A percentile compares a stretch with the other conserved stretches of the same genome.
Conservation (phyloP, 1,139 yeast genomes). For the Kodamaea ohmeri region DNA sequence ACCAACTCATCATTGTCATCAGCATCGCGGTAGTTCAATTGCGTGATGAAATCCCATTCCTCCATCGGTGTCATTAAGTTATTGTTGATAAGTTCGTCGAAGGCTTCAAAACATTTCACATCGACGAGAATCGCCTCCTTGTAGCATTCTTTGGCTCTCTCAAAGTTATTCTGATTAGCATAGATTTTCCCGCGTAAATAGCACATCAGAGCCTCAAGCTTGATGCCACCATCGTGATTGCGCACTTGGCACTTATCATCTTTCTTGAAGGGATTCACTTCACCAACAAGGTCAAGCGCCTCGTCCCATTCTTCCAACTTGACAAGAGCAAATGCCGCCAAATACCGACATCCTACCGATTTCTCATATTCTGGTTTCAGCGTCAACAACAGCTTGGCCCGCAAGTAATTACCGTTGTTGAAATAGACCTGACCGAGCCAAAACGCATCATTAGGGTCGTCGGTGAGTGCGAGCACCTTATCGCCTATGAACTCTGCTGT, state of each 20-base stretch:
- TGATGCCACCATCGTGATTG: conserved; percentile 71
- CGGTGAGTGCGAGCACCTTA: conserved; percentile 74
- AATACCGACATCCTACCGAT: conserved; percentile 72
- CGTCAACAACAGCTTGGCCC: conserved; percentile 69
- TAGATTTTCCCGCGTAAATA: conserved; percentile 81
- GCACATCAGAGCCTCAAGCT: conserved; percentile 84
- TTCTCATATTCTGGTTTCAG: conserved; percentile 40
- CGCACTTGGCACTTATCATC: conserved; percentile 39
- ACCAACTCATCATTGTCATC: conserved; percentile 83
- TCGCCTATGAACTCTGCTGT: conserved; percentile 94
- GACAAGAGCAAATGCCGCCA: conserved; percentile 73
- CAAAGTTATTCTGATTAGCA: conserved; percentile 81
- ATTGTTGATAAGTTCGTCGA: conserved; percentile 71
- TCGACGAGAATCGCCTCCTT: conserved; percentile 86
- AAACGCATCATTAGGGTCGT: conserved; percentile 90
- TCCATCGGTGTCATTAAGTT: conserved; percentile 80
- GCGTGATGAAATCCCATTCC: conserved; percentile 76
- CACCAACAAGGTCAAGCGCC: conserved; percentile 85
- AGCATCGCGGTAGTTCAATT: conserved; percentile 68
- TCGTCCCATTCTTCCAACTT: conserved; percentile 83
- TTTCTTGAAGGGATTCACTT: conserved; percentile 64
- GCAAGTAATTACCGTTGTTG: conserved; percentile 66
- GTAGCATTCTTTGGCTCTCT: conserved; percentile 82
- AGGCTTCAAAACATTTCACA: conserved; percentile 92
- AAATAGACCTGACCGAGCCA: conserved; percentile 94